Base-by-base conservation (phyloP, 306 rosid species). In the Coriaria nepalensis region DNA sequence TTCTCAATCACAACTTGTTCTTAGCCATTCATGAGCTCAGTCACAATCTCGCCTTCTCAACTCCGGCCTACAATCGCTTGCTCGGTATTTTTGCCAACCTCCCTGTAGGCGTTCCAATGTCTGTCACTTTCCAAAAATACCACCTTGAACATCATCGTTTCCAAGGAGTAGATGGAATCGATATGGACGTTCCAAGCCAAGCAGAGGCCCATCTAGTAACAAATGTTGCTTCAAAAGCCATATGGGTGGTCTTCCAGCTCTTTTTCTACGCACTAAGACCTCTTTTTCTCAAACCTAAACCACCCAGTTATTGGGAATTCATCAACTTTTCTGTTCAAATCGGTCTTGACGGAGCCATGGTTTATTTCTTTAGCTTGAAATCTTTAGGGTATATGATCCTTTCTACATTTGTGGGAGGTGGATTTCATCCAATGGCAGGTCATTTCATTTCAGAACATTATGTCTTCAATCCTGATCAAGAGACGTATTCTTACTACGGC, bases 391-490 rank as follows among this genome's bases (percentile, higher is more conserved):
- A 81, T 63, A 50, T 90, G 67, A 77, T 90, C 49, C 77, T 81
- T 6, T 79, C 93, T 29, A 90, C 95, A 8, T 90, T 90, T 45
- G 77, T 90, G 11, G 95, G 97, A 12, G 92, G 97, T 14, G 95
- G 97, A 38, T 62, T 90, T 86, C 97, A 90, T 55, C 97, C 97
- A n/a, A 90, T 90, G 87, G 93, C 94, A n/a, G 95, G 97, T 46
- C 95, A 84, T 70, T 84, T 90, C 83, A 78, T 90, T 55, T 90
- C 93, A 0, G 95, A 90, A 68, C 95, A 90, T 61, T 90, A 90
- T 54, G 78, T 84, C 32, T 90, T 84, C 80, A 69, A 79, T 6
- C 87, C 95, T 10, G 75, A 74, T 0, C 97, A 84, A 60, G 97
- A 90, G 66, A 90, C 95, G 6, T 90, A 90, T 66, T 84, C 94